These are phyloP conservation scores for Pyricularia grisea DNA, from an alignment of 2,329 filamentous ascomycete genomes.

Conservation along the genomic window DNA sequence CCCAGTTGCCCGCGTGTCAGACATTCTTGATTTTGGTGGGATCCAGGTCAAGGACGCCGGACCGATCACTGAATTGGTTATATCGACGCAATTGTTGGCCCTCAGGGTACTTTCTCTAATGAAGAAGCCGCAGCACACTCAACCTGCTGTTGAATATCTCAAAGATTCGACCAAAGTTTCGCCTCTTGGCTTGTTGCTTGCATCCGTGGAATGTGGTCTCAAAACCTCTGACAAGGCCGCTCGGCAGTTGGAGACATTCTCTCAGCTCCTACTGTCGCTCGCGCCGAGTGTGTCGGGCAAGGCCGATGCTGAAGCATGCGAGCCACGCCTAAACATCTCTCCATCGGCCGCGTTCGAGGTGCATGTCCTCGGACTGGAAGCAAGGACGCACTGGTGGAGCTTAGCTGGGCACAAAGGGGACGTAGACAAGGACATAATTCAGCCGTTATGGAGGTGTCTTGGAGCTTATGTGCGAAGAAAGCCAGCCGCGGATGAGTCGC, in stretches of 20 bases:
- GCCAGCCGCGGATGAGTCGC: slow-evolving; percentile 19
- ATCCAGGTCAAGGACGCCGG: slow-evolving; percentile 24
- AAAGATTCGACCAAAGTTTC: slow-evolving; percentile 43
- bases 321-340: slow-evolving; percentile 43
- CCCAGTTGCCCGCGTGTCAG: slow-evolving; percentile 36
- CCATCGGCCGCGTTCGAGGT: slow-evolving; percentile 51
- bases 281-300: slow-evolving; percentile 57
- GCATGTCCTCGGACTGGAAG: slow-evolving; percentile 53
- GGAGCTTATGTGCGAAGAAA: slow-evolving; percentile 49
- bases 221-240: slow-evolving; percentile 47
- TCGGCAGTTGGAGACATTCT: slow-evolving; percentile 57
- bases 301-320: slow-evolving; percentile 47
- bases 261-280: slow-evolving; percentile 55
- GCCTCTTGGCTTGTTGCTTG: slow-evolving; percentile 46
- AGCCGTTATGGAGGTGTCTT: slow-evolving; percentile 55
- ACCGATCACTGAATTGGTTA: slow-evolving; percentile 42
- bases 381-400: slow-evolving; percentile 57
- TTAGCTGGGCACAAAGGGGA: slow-evolving; percentile 51
- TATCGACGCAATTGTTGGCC: slow-evolving; percentile 54
- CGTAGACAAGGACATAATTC: slow-evolving; percentile 53
- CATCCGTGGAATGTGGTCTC: slow-evolving; percentile 13
- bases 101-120: slow-evolving; percentile 52
- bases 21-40: slow-evolving; percentile 53
- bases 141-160: slow-evolving; percentile 47
- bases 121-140: slow-evolving; percentile 50